These are phyloP conservation scores for Inga oerstediana DNA, from an alignment of 306 rosid species.

Conservation along the genomic window DNA sequence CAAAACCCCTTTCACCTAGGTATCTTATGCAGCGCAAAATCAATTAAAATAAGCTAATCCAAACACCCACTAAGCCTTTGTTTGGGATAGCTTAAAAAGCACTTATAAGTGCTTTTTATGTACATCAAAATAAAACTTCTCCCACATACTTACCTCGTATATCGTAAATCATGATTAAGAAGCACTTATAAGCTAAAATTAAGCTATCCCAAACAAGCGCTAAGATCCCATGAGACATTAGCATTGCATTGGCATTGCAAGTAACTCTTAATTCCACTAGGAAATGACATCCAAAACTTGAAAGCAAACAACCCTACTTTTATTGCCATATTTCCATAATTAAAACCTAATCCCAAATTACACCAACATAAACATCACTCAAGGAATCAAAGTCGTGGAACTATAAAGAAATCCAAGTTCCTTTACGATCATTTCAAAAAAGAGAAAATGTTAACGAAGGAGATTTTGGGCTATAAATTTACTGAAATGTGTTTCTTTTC, in stretches of 20 bases:
- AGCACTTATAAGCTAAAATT: too few species aligned
- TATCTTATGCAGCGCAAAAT: too few species aligned
- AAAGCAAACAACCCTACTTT: neutral
- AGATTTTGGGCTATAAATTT: neutral
- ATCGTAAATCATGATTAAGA: too few species aligned
- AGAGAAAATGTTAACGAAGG: neutral
- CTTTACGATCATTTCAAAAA: neutral
- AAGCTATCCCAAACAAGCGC: too few species aligned
- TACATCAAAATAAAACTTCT: too few species aligned
- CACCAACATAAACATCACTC: neutral
- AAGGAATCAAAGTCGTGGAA: neutral
- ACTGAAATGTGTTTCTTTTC: neutral
- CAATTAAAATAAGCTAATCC: too few species aligned
- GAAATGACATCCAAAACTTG: neutral
- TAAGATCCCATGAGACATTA: neutral
- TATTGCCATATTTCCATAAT: neutral
- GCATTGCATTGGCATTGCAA: neutral
- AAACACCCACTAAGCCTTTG: too few species aligned
- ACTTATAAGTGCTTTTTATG: too few species aligned
- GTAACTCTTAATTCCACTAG: neutral
- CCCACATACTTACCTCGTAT: too few species aligned
- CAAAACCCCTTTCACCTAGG: too few species aligned
- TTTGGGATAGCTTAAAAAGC: too few species aligned
- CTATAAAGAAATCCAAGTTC: neutral
- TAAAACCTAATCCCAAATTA: neutral